Conservation (phyloP, 169 alveolate species). For the Cryptosporidium viatorum region DNA sequence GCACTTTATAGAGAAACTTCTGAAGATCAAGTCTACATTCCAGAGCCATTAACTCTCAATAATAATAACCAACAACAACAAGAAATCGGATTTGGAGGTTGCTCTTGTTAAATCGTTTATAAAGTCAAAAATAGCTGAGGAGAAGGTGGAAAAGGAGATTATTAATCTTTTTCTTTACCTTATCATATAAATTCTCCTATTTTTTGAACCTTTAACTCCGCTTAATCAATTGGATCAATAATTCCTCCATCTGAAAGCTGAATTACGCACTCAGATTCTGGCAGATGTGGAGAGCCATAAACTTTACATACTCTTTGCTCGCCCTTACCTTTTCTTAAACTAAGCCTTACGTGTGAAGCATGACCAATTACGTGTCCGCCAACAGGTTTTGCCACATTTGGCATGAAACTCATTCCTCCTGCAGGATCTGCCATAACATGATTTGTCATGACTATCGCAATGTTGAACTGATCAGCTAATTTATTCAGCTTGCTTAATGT, state of each 20-base stretch:
- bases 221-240: slow-evolving; percentile 82
- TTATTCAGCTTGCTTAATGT: slow-evolving; percentile 88
- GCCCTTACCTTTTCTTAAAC: slow-evolving; percentile 95
- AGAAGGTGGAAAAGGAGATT: not conserved
- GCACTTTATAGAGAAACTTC: slow-evolving; percentile 87
- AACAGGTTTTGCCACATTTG: slow-evolving; percentile 92
- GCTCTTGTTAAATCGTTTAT: slow-evolving; percentile 39
- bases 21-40: slow-evolving; percentile 86
- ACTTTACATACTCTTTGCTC: slow-evolving; percentile 95
- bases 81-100: slow-evolving; percentile 63
- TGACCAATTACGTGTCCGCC: slow-evolving; percentile 99
- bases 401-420: slow-evolving; percentile 90
- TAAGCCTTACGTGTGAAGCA: slow-evolving; percentile 95
- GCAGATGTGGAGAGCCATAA: slow-evolving; percentile 96
- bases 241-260: slow-evolving; percentile 88
- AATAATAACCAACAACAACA: slow-evolving; percentile 22
- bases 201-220: not conserved
- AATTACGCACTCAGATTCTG: slow-evolving; percentile 94
- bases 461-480: slow-evolving; percentile 95
- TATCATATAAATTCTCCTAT: not conserved
- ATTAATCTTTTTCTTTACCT: not conserved
- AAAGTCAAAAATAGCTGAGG: not conserved
- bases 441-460: slow-evolving; percentile 95
- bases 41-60: slow-evolving; percentile 67
- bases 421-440: slow-evolving; percentile 96